Evolutionary conservation across 2,329 filamentous ascomycete genomes (phyloP).

Genomic region (Intubia oerlemansii): DNA sequence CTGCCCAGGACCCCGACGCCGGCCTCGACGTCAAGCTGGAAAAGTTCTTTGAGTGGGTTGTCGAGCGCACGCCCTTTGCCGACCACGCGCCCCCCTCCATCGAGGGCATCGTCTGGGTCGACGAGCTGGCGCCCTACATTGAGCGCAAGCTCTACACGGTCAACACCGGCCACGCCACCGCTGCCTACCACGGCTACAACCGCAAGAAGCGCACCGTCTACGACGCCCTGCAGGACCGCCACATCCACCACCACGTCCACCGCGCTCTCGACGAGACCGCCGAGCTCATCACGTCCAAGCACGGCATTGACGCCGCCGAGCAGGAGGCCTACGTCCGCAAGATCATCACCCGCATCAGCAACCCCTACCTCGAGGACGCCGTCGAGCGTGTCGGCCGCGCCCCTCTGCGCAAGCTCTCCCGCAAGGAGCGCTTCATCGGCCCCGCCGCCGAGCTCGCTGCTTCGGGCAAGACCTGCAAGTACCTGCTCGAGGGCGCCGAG

Average conservation of each 20-base stretch:
- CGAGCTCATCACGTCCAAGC: conserved; percentile 60
- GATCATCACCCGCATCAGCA: conserved; percentile 83
- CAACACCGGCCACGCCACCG: conserved; percentile 93
- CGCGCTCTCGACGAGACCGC: conserved; percentile 72
- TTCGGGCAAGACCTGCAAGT: conserved; percentile 48
- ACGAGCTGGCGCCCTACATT: conserved; percentile 82
- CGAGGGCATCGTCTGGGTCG: conserved; percentile 80
- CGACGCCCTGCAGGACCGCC: conserved; percentile 63
- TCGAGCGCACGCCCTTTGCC: conserved; percentile 70
- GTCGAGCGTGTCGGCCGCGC: conserved; percentile 92
- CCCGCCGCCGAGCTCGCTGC: conserved; percentile 81
- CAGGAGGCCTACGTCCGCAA: conserved; percentile 78
- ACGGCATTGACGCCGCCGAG: conserved; percentile 51
- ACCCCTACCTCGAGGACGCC: conserved; percentile 77
- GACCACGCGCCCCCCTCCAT: conserved; percentile 50
- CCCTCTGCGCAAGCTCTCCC: conserved; percentile 77
- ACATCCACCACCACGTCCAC: conserved; percentile 61
- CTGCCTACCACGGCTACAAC: conserved; percentile 86
- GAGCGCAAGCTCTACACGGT: conserved; percentile 99
- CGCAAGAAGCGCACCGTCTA: conserved; percentile 72
- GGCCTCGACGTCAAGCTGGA: conserved; percentile 88
- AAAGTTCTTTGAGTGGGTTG: conserved; percentile 98
- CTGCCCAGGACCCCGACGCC: conserved; percentile 59
- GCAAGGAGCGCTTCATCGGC: conserved; percentile 90
- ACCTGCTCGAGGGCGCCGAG: conserved; percentile 65